Base-by-base conservation (phyloP, 2,329 filamentous ascomycete species). In the Biscogniauxia mediterranea region DNA sequence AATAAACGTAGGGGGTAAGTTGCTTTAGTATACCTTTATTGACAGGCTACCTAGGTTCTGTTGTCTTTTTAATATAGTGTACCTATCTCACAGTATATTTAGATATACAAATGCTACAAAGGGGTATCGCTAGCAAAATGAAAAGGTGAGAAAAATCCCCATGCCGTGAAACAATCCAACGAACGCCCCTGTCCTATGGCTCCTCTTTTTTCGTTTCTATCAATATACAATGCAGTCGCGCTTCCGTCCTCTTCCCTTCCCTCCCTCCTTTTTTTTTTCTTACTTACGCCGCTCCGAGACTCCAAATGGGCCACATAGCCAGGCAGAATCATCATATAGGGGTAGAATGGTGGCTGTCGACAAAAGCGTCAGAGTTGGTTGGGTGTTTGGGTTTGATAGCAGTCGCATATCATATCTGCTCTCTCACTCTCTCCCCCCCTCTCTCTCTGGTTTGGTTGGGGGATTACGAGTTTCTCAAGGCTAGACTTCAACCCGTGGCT, bases 401-500 rank as follows among this genome's bases (percentile, higher is more conserved):
- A 15, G 13, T n/a, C 17, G 38, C 13, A 11, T 46, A n/a, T n/a
- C 15, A n/a, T 46, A n/a, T n/a, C 38, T 17, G 17, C 3, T 46
- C 28, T 8, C 28, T 46, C 17, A n/a, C n/a, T n/a, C n/a, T n/a
- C n/a, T n/a, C n/a, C n/a, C n/a, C n/a, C n/a, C n/a, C n/a, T n/a
- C n/a, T n/a, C n/a, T 8, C 28, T 46, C 17, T 46, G 38, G 38
- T n/a, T n/a, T 46, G 6, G 13, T 11, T 46, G 15, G 3, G 8
- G 32, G 13, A 38, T 15, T 38, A 15, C 13, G 32, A 46, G 17
- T 11, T 46, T 46, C 38, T 5, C 11, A 46, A n/a, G 38, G 13
- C 11, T 2, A 46, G 11, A 15, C 4, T 46, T n/a, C 13, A 80
- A 54, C 38, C 38, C 15, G 81, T 82, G 7, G 80, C 79, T 38